Evolutionary conservation across 768 basidiomycete species (phyloP).

Genomic region (Lactarius pseudohatsudake): DNA sequence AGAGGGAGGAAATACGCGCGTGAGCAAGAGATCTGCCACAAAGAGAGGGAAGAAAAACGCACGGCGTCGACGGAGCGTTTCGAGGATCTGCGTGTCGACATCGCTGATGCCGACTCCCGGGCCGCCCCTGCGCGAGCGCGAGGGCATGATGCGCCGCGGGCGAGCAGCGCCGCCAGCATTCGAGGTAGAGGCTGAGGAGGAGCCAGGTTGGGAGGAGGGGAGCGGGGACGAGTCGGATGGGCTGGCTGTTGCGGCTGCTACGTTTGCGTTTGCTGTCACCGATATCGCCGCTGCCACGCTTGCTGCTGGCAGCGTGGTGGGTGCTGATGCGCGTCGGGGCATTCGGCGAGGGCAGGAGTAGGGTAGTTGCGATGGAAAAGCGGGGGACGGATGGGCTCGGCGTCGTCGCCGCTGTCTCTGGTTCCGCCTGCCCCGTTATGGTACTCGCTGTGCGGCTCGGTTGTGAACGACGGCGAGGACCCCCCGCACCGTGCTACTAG

Average conservation of each 20-base stretch:
- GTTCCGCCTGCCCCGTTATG: slow-evolving; percentile 24
- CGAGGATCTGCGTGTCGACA: slow-evolving; percentile 80
- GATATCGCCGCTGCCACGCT: background rate
- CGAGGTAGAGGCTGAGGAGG: slow-evolving; percentile 12
- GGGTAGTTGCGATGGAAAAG: background rate
- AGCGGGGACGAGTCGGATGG: background rate
- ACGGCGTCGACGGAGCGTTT: slow-evolving; percentile 78
- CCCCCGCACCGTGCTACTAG: background rate
- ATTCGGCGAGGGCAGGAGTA: slow-evolving; percentile 6
- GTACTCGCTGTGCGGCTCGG: slow-evolving; percentile 16
- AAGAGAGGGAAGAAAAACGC: slow-evolving; percentile 35
- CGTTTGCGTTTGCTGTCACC: background rate
- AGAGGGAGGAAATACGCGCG: background rate
- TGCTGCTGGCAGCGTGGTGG: slow-evolving; percentile 11
- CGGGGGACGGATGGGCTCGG: background rate
- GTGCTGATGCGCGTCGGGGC: slow-evolving; percentile 25
- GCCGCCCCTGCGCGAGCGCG: slow-evolving; percentile 77
- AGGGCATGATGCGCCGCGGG: slow-evolving; percentile 79
- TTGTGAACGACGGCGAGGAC: background rate
- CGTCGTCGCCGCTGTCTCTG: slow-evolving; percentile 22
- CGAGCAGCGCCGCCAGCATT: slow-evolving; percentile 36
- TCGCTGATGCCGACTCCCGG: slow-evolving; percentile 79
- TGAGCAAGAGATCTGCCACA: background rate
- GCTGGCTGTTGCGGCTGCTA: background rate
- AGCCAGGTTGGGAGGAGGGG: slow-evolving; percentile 17